Evolutionary conservation across 2,329 filamentous ascomycete genomes (phyloP).

Genomic region (Pestalotiopsis fici): DNA sequence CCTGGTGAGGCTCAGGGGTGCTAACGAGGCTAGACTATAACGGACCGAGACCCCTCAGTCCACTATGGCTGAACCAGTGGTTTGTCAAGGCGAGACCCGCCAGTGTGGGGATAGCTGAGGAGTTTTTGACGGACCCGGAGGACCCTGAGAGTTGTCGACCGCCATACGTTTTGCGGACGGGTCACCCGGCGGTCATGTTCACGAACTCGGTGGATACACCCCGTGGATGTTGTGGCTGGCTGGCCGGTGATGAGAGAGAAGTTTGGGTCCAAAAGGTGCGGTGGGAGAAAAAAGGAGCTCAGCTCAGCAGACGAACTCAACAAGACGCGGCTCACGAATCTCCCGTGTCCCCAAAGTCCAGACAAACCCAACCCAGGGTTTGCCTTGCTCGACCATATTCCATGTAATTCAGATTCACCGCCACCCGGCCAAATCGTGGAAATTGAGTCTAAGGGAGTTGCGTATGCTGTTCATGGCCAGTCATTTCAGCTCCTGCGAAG

Average conservation of each 20-base stretch:
- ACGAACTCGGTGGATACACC: neutral
- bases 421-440: neutral
- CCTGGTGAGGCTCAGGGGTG: neutral
- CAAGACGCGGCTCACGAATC: neutral
- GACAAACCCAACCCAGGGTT: neutral
- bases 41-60: neutral
- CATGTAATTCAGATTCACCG: neutral
- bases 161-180: neutral
- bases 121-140: neutral
- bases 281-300: neutral
- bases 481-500: neutral
- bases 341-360: neutral
- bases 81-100: neutral
- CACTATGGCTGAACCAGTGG: neutral
- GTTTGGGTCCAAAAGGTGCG: neutral
- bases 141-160: neutral
- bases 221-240: neutral
- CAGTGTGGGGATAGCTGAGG: neutral
- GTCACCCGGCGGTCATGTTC: neutral
- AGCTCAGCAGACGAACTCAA: neutral
- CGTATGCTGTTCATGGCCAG: neutral
- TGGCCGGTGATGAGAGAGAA: neutral
- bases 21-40: neutral
- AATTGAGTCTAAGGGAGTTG: neutral
- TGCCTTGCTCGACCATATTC: neutral